These are phyloP conservation scores for Naganishia liquefaciens DNA, from an alignment of 1,284 basidiomycete genomes.

Conservation along the genomic window DNA sequence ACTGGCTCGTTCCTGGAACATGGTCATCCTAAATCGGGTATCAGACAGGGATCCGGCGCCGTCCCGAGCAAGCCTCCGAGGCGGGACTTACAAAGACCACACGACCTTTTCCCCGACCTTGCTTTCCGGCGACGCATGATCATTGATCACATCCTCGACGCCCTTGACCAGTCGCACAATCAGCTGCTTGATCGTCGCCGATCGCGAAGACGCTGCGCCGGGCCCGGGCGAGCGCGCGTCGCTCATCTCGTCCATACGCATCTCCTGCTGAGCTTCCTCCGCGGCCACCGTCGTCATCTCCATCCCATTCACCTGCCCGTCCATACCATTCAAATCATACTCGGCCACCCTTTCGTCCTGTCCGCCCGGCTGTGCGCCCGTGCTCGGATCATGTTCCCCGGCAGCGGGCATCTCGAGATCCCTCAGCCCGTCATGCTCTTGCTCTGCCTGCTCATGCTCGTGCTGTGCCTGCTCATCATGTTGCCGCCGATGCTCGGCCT, in stretches of 20 bases:
- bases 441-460: not conserved
- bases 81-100: constrained; percentile 17
- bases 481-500: constrained; percentile 11
- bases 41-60: not conserved
- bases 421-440: constrained; percentile 16
- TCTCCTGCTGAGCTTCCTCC: not conserved
- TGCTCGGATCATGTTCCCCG: constrained; percentile 15
- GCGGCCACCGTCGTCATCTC: not conserved
- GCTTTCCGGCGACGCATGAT: constrained; percentile 7
- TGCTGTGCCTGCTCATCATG: constrained; percentile 2
- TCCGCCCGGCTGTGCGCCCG: not conserved
- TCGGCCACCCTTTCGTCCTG: not conserved
- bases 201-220: not conserved
- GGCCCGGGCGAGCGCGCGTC: constrained; percentile 12
- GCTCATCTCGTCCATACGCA: not conserved
- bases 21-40: constrained; percentile 1
- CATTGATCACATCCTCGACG: constrained; percentile 17
- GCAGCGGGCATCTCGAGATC: constrained; percentile 18
- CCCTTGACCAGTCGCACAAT: constrained; percentile 18
- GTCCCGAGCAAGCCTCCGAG: no score
- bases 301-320: not conserved
- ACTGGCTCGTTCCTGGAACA: constrained; percentile 21
- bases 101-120: constrained; percentile 22
- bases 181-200: constrained; percentile 11
- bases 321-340: not conserved